Base-by-base conservation (phyloP, 352 stramenopile species). In the Paralagenidium karlingii region DNA sequence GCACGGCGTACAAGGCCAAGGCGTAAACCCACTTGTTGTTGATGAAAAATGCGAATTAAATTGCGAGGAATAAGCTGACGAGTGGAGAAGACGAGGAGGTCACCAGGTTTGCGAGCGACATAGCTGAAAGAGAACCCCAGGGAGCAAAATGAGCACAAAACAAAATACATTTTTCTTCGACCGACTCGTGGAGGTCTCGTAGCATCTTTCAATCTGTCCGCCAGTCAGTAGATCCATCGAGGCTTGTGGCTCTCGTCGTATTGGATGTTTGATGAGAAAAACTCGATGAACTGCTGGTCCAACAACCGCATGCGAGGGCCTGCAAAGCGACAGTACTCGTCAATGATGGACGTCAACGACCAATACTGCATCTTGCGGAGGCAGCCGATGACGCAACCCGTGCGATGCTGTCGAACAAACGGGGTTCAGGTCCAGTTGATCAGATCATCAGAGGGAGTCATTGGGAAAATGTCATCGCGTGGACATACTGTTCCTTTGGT, bases 271-370 rank as follows among this genome's bases (percentile, higher is more conserved):
- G 7, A 36, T 22, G 61, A 80, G 45, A 90, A 90, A 49, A 87
- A 90, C 67, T 90, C 81, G 55, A 94, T 94, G 36, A 94, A 90
- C 44, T 90, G 76, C 48, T 94, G 76, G 43, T 92, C 75, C 15
- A 87, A 55, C 11, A 94, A 56, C 13, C 81, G 78, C 67, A 87
- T 85, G 39, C 80, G 75, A 11, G 78, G 78, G 1, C 66, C 73
- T 10, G 81, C 78, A 38, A 90, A 91, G 41, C 78, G 74, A 21
- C 75, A 84, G 56, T 92, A 92, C 59, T 92, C 78, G 51, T 89
- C 68, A 37, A 89, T 83, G 44, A 92, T 92, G 26, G 75, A 87
- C 34, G 75, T 84, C 12, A 89, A 55, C 34, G 68, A 87, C 78
- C 78, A 92, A 46, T 85, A 70, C 47, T 88, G 73, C 57, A 92